Conservation (phyloP, 768 basidiomycete species). For the Kwoniella mangroviensis region DNA sequence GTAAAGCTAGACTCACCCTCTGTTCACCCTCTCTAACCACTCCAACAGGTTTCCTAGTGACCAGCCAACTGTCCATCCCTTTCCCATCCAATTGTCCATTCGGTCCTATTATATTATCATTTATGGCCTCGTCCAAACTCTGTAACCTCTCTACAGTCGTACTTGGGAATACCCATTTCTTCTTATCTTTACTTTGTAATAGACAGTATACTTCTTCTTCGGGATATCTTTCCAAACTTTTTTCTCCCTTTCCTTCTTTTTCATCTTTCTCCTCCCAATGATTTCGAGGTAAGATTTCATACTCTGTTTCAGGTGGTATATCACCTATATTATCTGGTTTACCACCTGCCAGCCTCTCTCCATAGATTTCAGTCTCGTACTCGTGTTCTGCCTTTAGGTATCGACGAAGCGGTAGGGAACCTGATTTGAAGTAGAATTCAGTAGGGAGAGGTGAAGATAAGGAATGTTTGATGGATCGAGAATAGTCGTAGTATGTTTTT, state of each 20-base stretch:
- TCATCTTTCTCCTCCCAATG: conserved; percentile 41
- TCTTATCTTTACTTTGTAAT: conserved; percentile 64
- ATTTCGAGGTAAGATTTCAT: conserved; percentile 38
- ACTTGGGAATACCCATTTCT: conserved; percentile 81
- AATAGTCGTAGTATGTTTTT: conserved; percentile 79
- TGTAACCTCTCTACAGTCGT: conserved; percentile 69
- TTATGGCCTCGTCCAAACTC: conserved; percentile 79
- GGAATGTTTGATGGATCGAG: conserved; percentile 78
- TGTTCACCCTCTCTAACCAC: conserved; percentile 62
- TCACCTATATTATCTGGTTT: conserved; percentile 54
- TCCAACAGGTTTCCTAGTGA: conserved; percentile 86
- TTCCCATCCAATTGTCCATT: conserved; percentile 65
- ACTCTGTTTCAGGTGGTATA: conserved; percentile 49
- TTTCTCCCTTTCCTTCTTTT: conserved; percentile 62
- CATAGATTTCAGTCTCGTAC: conserved; percentile 76
- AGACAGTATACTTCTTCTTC: conserved; percentile 89
- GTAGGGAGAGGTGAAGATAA: conserved; percentile 85
- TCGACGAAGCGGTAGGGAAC: conserved; percentile 78
- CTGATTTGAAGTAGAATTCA: conserved; percentile 92
- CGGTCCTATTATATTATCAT: conserved; percentile 69
- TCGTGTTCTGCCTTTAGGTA: conserved; percentile 76
- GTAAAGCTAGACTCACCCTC: conserved; percentile 28
- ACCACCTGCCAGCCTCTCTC: conserved; percentile 64
- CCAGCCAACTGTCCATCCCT: conserved; percentile 91
- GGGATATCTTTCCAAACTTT: conserved; percentile 76